Evolutionary conservation across 2,329 filamentous ascomycete species (phyloP).

Genomic region (Plectosphaerella sp.): DNA sequence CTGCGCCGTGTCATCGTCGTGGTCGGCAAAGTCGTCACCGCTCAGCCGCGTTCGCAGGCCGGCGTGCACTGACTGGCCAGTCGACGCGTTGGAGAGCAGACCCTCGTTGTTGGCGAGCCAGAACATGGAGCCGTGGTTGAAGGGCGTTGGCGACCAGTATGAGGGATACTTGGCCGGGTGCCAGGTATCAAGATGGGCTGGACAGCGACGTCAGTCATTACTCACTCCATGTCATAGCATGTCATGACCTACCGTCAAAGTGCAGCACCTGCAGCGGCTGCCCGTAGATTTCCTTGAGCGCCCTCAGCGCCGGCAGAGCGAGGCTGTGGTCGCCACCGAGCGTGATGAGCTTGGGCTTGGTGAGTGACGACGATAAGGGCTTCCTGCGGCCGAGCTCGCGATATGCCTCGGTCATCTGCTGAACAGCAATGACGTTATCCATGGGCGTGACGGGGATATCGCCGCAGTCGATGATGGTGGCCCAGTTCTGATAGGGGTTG

Average conservation of each 20-base stretch:
- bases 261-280: slow-evolving; percentile 65
- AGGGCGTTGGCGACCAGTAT: slow-evolving; percentile 66
- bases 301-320: slow-evolving; percentile 64
- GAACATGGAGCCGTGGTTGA: slow-evolving; percentile 91
- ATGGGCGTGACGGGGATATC: slow-evolving; percentile 85
- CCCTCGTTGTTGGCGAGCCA: slow-evolving; percentile 82
- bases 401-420: slow-evolving; percentile 81
- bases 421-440: slow-evolving; percentile 75
- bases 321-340: slow-evolving; percentile 72
- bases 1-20: slow-evolving; percentile 68
- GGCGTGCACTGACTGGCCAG: slow-evolving; percentile 72
- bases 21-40: slow-evolving; percentile 60
- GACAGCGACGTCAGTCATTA: slow-evolving; percentile 12
- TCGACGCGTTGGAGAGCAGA: slow-evolving; percentile 66
- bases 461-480: slow-evolving; percentile 79
- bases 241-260: slow-evolving; percentile 52
- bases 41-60: slow-evolving; percentile 75
- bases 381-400: slow-evolving; percentile 53
- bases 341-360: slow-evolving; percentile 56
- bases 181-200: slow-evolving; percentile 76
- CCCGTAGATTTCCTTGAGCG: slow-evolving; percentile 58
- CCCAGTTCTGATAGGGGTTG: slow-evolving; percentile 81
- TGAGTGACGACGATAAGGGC: slow-evolving; percentile 25
- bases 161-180: slow-evolving; percentile 76
- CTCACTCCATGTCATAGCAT: no score